These are phyloP conservation scores for Mrakia hoshinonis DNA, from an alignment of 768 basidiomycete genomes.

Conservation along the genomic window DNA sequence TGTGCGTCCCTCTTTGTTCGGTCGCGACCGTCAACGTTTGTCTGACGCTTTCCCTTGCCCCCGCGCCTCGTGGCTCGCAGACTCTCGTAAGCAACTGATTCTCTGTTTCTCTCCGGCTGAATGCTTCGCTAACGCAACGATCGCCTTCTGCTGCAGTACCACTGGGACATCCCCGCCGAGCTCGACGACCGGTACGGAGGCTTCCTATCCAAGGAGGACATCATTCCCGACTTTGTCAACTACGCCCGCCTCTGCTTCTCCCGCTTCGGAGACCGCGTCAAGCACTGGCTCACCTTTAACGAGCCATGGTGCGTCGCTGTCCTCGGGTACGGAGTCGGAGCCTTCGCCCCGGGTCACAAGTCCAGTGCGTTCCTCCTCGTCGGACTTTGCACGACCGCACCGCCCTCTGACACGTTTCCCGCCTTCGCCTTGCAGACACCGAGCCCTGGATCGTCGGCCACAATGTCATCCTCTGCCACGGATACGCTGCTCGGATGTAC, in stretches of 20 bases:
- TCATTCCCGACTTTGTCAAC: slow-evolving; percentile 55
- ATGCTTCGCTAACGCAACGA: neutral
- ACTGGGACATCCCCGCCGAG: slow-evolving; percentile 67
- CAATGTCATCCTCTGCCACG: slow-evolving; percentile 60
- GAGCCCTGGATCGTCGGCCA: slow-evolving; percentile 53
- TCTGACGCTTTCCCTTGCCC: neutral
- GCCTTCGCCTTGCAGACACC: slow-evolving; percentile 25
- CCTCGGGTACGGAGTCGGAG: slow-evolving; percentile 61
- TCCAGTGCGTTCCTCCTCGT: slow-evolving; percentile 43
- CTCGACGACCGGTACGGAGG: slow-evolving; percentile 67
- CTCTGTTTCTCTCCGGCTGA: too few relatives aligned
- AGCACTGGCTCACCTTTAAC: slow-evolving; percentile 66
- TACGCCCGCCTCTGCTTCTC: slow-evolving; percentile 62
- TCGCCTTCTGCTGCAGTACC: neutral
- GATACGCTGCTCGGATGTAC: slow-evolving; percentile 57
- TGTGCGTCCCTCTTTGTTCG: slow-evolving; percentile 37
- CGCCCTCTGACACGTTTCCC: neutral
- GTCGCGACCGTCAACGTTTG: neutral
- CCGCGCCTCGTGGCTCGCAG: slow-evolving; percentile 37
- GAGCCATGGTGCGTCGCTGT: slow-evolving; percentile 58
- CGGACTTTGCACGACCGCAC: slow-evolving; percentile 9
- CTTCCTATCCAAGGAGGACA: slow-evolving; percentile 61
- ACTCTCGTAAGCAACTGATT: slow-evolving; percentile 48
- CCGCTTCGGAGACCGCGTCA: slow-evolving; percentile 65
- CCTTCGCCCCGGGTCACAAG: slow-evolving; percentile 63